Percentiles rank a stretch among this genome's conserved stretches.
These are phyloP conservation scores for Trametes elegans DNA, from an alignment of 768 basidiomycete species.

Conservation along the genomic window DNA sequence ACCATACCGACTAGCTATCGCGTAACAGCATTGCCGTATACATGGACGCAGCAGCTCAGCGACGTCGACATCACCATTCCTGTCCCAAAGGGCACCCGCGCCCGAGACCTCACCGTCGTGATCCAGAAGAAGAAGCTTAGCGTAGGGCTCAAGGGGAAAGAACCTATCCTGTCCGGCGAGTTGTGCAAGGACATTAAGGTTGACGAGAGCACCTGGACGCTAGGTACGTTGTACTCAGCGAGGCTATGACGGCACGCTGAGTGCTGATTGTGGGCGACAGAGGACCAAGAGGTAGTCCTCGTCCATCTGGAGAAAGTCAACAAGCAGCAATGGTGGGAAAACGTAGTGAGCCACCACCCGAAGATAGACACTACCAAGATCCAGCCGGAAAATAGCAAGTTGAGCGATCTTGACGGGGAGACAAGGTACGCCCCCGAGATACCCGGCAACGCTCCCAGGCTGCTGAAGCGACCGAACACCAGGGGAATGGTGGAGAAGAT, in stretches of 20 bases:
- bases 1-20: constrained; percentile 12
- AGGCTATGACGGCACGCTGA: not conserved
- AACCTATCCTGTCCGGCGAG: constrained; percentile 85
- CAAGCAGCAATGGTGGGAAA: constrained; percentile 95
- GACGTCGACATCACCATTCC: constrained; percentile 84
- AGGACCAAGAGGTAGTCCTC: constrained; percentile 70
- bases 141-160: constrained; percentile 82
- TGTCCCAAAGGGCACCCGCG: constrained; percentile 86
- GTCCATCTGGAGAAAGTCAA: constrained; percentile 88
- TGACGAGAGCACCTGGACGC: constrained; percentile 96
- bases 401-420: constrained; percentile 94
- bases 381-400: constrained; percentile 90
- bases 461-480: not conserved
- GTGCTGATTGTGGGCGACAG: constrained; percentile 35
- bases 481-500: constrained; percentile 99
- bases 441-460: not conserved
- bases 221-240: constrained; percentile 55
- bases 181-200: constrained; percentile 92
- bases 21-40: constrained; percentile 77
- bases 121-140: constrained; percentile 83
- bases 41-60: constrained; percentile 86
- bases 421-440: constrained; percentile 58
- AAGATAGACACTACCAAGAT: constrained; percentile 98
- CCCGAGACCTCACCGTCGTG: constrained; percentile 65
- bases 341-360: constrained; percentile 91